Base-by-base conservation (phyloP, 2,329 filamentous ascomycete species). In the Gyromitra esculenta region DNA sequence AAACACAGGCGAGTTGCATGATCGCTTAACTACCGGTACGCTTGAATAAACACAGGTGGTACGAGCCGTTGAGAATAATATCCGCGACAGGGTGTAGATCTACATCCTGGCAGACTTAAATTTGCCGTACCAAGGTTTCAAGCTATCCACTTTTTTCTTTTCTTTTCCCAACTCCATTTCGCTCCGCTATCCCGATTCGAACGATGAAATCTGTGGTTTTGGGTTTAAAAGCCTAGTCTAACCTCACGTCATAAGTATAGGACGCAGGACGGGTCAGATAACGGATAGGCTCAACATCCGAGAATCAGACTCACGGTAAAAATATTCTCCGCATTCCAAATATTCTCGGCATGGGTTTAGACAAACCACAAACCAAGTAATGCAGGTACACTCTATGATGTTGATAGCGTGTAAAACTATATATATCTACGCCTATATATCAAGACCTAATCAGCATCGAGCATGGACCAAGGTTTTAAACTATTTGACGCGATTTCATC, bases 1-100 rank as follows among this genome's bases (percentile, higher is more conserved):
- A 56, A 66, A 66, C 31, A 21, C 63, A 66, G 18, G 48, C 63
- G 63, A 41, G 39, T 9, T 66, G 31, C 43, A 65, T 65, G 31
- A n/a, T 66, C 63, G 63, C 45, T 66, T 66, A 66, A 66, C 63
- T 66, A 56, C 63, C 63, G 63, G 50, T 66, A 18, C 43, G 3
- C 43, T 52, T 18, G 43, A 8, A 8, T 25, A 54, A 25, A 25
- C n/a, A 15, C n/a, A 5, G 21, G 63, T 54, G 31, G 31, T 66
- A 66, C 48, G 31, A 21, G 35, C 2, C 39, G 5, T 31, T 8
- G 15, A 25, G 21, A 35, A 56, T 21, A 52, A 52, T 52, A 52
- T 5, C 48, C 13, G 43, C 25, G 31, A 56, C 63, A 66, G 48
- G 62, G 52, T 25, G 35, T 54, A 66, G 18, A 18, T 21, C 18